phyloP scores from a whole-genome alignment of 805 yeast species.

The Cyberlindnera galapagoensis region DNA sequence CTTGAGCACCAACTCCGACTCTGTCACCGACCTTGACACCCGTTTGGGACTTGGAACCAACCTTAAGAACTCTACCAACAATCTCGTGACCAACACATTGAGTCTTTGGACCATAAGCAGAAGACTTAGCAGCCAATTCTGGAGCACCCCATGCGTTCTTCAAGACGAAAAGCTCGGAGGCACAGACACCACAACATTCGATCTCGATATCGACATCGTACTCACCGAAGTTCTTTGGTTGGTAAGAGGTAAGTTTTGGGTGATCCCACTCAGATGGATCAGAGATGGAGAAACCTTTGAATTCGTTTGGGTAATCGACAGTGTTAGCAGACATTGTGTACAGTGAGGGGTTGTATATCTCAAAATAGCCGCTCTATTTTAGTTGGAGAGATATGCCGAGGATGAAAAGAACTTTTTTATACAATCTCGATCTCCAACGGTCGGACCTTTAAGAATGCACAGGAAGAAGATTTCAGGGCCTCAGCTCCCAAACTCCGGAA shows the following conservation, averaged over 20 bases:
- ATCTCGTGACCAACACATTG: slow-evolving; percentile 67
- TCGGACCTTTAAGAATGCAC: too few relatives aligned
- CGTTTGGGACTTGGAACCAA: slow-evolving; percentile 49
- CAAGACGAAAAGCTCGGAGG: slow-evolving; percentile 51
- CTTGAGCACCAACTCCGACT: slow-evolving; percentile 77
- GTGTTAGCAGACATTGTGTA: slow-evolving; percentile 16
- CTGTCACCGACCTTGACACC: slow-evolving; percentile 59
- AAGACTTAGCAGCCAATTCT: slow-evolving; percentile 17
- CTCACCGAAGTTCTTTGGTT: slow-evolving; percentile 39
- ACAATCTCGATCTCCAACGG: too few relatives aligned
- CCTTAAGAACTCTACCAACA: slow-evolving; percentile 48
- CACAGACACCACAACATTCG: slow-evolving; percentile 63
- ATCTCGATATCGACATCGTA: slow-evolving; percentile 50
- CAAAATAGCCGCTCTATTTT: too few relatives aligned
- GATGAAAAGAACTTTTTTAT: too few relatives aligned
- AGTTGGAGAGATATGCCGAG: too few relatives aligned
- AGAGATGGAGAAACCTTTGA: slow-evolving; percentile 54
- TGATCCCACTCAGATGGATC: slow-evolving; percentile 47
- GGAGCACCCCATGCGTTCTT: slow-evolving; percentile 43
- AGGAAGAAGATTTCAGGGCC: too few relatives aligned
- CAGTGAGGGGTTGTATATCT: neutral
- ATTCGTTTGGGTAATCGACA: slow-evolving; percentile 44
- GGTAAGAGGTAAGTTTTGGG: slow-evolving; percentile 44
- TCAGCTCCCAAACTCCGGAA: too few relatives aligned
- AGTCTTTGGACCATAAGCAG: slow-evolving; percentile 28